Percentiles rank a stretch among this genome's conserved stretches.
Conservation (phyloP, 1,284 basidiomycete genomes). For the Apiotrichum sp. region DNA sequence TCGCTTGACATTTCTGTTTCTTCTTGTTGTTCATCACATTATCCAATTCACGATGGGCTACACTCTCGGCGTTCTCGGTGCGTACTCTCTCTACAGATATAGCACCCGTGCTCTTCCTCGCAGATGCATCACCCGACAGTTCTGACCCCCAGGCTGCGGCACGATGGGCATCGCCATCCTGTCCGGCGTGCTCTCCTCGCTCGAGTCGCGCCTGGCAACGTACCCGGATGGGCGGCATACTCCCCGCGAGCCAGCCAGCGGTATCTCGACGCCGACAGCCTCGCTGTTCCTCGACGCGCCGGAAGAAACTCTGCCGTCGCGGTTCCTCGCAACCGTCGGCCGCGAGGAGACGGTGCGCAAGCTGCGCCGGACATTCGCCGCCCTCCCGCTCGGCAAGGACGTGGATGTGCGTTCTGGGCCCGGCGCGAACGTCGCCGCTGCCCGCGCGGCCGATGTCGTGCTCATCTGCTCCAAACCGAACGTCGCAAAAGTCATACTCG, state of each 20-base stretch:
- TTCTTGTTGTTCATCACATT: not conserved
- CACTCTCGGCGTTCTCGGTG: conserved; percentile 50
- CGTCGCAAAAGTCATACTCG: conserved; percentile 68
- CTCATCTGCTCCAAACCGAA: conserved; percentile 93
- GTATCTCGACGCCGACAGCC: conserved; percentile 66
- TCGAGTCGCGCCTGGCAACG: conserved; percentile 35
- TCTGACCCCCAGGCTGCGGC: conserved; percentile 68
- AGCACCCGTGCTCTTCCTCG: too few relatives aligned
- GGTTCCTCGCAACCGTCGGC: conserved; percentile 84
- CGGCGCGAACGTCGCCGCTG: conserved; percentile 64
- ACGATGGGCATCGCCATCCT: conserved; percentile 97
- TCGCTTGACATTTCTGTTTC: not conserved
- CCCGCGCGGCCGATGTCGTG: conserved; percentile 71
- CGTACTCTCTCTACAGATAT: not conserved
- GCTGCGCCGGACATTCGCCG: conserved; percentile 60
- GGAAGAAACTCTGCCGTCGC: conserved; percentile 66
- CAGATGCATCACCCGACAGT: too few relatives aligned
- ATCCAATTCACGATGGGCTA: conserved; percentile 45
- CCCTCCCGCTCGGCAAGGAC: conserved; percentile 54
- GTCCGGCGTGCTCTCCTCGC: conserved; percentile 55
- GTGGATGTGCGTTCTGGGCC: conserved; percentile 64
- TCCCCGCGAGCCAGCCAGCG: conserved; percentile 62
- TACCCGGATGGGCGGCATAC: conserved; percentile 13
- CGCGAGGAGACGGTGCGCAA: conserved; percentile 69
- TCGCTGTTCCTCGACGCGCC: conserved; percentile 46